Conservation (phyloP, 768 basidiomycete genomes). For the Vararia minispora region DNA sequence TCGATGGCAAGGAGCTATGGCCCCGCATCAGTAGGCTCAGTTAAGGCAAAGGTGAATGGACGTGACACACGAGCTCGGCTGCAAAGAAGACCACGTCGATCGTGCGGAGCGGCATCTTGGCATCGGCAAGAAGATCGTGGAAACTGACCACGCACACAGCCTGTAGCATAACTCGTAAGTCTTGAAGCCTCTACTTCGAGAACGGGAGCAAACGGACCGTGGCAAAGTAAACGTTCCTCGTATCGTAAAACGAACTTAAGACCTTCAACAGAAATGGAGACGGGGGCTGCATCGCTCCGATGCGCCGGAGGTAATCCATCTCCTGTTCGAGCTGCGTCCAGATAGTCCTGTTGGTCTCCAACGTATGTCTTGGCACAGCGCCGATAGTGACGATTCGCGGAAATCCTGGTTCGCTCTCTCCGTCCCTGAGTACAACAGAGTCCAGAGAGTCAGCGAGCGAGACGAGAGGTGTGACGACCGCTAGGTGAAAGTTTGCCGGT, state of each 20-base stretch:
- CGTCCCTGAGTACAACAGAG: no score
- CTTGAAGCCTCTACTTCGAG: not conserved
- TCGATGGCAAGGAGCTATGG: constrained; percentile 8
- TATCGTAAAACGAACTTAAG: constrained; percentile 10
- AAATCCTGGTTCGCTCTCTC: no score
- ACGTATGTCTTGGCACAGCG: no score
- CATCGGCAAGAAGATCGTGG: constrained; percentile 1
- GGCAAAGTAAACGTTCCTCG: constrained; percentile 7
- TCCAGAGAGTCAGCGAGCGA: no score
- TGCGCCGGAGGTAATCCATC: no score
- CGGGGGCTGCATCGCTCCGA: no score
- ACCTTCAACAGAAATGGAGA: no score
- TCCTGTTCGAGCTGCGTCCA: no score
- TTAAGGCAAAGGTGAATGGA: not conserved
- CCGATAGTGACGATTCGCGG: no score
- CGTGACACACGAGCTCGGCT: constrained; percentile 7
- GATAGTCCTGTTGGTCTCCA: no score
- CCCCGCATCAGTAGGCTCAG: not conserved
- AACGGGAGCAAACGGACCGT: not conserved
- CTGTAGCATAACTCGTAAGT: not conserved
- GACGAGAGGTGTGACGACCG: no score
- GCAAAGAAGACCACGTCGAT: constrained; percentile 1
- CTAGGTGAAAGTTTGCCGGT: no score
- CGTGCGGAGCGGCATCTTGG: constrained; percentile 1
- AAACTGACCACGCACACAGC: not conserved